Percentiles rank a stretch among this genome's conserved stretches.
Evolutionary conservation across 441 rosid genomes (phyloP).

Genomic region (Gossypium davidsonii): DNA sequence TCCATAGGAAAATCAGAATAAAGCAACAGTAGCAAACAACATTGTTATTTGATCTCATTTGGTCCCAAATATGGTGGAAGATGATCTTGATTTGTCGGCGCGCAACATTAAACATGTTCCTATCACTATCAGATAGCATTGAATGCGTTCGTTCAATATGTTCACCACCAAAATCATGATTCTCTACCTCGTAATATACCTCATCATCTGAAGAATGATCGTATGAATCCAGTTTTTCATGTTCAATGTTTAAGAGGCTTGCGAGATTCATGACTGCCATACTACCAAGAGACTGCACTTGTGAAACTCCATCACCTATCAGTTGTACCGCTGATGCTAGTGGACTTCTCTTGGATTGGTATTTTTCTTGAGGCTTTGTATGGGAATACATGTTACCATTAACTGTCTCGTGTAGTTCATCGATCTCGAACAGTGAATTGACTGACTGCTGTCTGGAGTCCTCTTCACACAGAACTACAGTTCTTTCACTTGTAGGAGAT

Average conservation of each 20-base stretch:
- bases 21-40: constrained; percentile 67
- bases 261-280: constrained; percentile 62
- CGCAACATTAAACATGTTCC: constrained; percentile 34
- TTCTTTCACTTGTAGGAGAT: constrained; percentile 27
- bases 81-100: constrained; percentile 61
- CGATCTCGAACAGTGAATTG: constrained; percentile 41
- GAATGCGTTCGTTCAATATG: constrained; percentile 38
- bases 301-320: constrained; percentile 69
- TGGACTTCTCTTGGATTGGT: constrained; percentile 37
- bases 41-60: constrained; percentile 62
- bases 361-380: constrained; percentile 21
- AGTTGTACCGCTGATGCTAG: constrained; percentile 61
- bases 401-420: constrained; percentile 36
- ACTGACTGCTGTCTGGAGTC: constrained; percentile 29
- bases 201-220: constrained; percentile 35
- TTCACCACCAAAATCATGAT: constrained; percentile 25
- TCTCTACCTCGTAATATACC: constrained; percentile 36
- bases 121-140: constrained; percentile 42
- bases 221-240: constrained; percentile 38
- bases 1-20: constrained; percentile 57
- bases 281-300: constrained; percentile 66
- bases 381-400: constrained; percentile 27
- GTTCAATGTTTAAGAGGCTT: constrained; percentile 48
- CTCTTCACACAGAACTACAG: constrained; percentile 25
- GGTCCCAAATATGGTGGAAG: constrained; percentile 56